Evolutionary conservation across 331 rosid species (phyloP), one percentile per base, ranked within the genome.

Genomic region (Ulmus americana): DNA sequence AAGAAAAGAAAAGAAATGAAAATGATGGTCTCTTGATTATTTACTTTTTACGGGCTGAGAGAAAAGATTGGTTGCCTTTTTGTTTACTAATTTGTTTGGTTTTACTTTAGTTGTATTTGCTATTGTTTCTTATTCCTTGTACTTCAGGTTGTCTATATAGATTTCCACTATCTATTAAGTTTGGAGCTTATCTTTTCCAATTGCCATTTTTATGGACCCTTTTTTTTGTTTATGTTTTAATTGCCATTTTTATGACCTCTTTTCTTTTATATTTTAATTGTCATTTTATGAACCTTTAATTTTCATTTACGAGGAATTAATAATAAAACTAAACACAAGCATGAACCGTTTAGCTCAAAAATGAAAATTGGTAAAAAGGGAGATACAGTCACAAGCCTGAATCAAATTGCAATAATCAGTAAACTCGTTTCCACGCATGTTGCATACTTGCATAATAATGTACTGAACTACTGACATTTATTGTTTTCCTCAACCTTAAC

Each of bases 401-500:
- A 52, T 52, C 5, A 1, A 55, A 18, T 55, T 20, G 3, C 59
- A 55, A 54, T 20, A 6, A 8, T 54, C n/a, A 7, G 10, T 2
- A 3, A 22, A 39, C 28, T 20, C 28, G 7, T 54, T 54, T 11
- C 40, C 40, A 54, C 16, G 6, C n/a, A 54, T 54, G 35, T 20
- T 22, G 35, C 35, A 28, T 28, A 28, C 11, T 20, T 22, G 35
- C 35, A 28, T 28, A 28, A 28, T 6, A 54, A 54, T 8, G 39
- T 39, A 11, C 35, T 28, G n/a, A 13, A 40, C 4, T 41, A 14
- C 10, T 39, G 64, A 6, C 43, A 59, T 59, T 15, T 8, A 41
- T 42, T 59, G 38, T 59, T 59, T 59, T 47, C 44, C 15, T 41
- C 39, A n/a, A 15, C 5, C 8, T 69, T 53, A 41, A 6, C 61